Conservation (phyloP, 176 grass and related monocot species). For the Aegilops umbellulata region DNA sequence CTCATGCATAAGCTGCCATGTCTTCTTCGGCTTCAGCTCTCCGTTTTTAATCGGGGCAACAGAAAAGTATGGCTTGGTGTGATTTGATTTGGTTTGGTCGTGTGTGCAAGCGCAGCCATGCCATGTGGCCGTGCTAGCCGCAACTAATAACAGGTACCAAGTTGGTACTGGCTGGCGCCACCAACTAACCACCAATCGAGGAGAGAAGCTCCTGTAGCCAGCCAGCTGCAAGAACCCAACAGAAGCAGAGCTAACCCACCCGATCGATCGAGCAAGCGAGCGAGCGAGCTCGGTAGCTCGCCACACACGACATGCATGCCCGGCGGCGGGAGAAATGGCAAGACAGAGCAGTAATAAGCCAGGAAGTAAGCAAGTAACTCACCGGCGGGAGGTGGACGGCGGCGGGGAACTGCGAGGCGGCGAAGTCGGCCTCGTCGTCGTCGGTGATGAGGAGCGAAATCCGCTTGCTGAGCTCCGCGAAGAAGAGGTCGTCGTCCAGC, state of each 20-base stretch:
- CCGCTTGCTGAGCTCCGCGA: conserved; percentile 94
- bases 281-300: not conserved
- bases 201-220: not conserved
- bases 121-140: not conserved
- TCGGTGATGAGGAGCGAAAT: conserved; percentile 95
- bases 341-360: no score
- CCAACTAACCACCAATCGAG: conserved; percentile 16
- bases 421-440: conserved; percentile 81
- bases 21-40: not conserved
- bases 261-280: no score
- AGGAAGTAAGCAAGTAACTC: no score
- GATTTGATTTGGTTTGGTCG: not conserved
- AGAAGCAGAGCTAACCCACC: not conserved
- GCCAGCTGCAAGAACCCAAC: conserved; percentile 17
- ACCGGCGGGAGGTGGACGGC: conserved; percentile 35
- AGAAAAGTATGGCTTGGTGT: not conserved
- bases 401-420: conserved; percentile 32
- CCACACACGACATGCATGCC: not conserved
- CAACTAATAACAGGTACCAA: conserved; percentile 7
- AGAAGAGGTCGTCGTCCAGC: conserved; percentile 85
- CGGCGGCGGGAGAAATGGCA: no score
- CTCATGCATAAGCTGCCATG: not conserved
- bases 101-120: conserved; percentile 11
- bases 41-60: not conserved
- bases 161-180: not conserved